Percentiles rank a stretch among this genome's conserved stretches.
These are phyloP conservation scores for Eucalyptus globulus DNA, from an alignment of 345 rosid species.

Conservation along the genomic window DNA sequence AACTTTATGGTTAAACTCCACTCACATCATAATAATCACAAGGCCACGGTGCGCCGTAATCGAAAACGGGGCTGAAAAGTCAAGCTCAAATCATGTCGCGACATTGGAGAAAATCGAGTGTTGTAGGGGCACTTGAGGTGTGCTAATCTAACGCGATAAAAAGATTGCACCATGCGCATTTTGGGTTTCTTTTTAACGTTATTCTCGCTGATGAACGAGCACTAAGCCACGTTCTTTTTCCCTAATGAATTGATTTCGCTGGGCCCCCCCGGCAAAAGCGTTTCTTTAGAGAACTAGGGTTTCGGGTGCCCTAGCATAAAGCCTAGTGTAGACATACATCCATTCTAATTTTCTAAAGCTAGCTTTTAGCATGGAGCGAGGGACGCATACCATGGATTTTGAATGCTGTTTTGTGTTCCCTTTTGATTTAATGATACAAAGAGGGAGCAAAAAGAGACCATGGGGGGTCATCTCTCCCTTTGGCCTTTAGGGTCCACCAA, in stretches of 20 bases:
- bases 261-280: not conserved
- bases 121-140: not conserved
- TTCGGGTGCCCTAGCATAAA: not conserved
- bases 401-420: not conserved
- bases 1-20: not conserved
- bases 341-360: not conserved
- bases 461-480: not conserved
- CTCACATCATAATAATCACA: not conserved
- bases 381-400: not conserved
- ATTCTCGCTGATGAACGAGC: not conserved
- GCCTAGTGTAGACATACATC: not conserved
- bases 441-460: not conserved
- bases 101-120: not conserved
- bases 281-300: not conserved
- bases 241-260: not conserved
- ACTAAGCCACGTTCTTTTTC: not conserved
- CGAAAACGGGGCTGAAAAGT: not conserved
- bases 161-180: not conserved
- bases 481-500: not conserved
- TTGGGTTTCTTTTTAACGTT: not conserved
- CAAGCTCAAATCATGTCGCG: not conserved
- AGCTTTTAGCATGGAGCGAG: not conserved
- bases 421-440: not conserved
- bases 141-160: not conserved
- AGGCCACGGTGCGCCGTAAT: not conserved